Percentiles rank a stretch among this genome's conserved stretches.
Evolutionary conservation across 768 basidiomycete genomes (phyloP).

Genomic region (Suillus subalutaceus): DNA sequence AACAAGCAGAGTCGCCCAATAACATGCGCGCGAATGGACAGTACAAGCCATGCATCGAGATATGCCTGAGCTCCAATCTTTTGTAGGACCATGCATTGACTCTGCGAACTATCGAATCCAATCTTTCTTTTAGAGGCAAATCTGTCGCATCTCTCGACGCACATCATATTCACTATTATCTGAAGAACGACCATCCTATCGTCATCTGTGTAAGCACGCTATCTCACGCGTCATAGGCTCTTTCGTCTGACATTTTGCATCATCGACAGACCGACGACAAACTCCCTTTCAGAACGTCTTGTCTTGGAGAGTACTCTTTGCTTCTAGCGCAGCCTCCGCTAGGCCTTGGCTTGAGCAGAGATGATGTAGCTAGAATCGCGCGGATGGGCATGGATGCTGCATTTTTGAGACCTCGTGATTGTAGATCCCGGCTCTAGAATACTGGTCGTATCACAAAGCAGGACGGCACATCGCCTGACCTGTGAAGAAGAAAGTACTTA

Average conservation of each 20-base stretch:
- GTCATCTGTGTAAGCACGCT: conserved; percentile 65
- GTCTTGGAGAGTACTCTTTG: conserved; percentile 78
- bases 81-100: conserved; percentile 45
- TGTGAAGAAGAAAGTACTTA: background rate
- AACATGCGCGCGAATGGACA: conserved; percentile 9
- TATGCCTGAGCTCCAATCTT: conserved; percentile 81
- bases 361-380: conserved; percentile 58
- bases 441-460: background rate
- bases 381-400: conserved; percentile 57
- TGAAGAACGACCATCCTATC: conserved; percentile 65
- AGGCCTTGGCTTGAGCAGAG: conserved; percentile 68
- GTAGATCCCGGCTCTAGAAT: background rate
- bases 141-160: conserved; percentile 65
- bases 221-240: background rate
- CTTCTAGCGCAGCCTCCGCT: conserved; percentile 71
- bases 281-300: conserved; percentile 74
- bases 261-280: conserved; percentile 76
- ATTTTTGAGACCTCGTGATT: background rate
- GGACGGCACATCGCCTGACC: background rate
- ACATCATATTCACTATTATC: conserved; percentile 74
- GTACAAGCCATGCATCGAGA: conserved; percentile 68
- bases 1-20: conserved; percentile 7
- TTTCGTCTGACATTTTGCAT: conserved; percentile 4
- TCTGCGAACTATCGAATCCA: background rate
- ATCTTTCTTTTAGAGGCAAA: conserved; percentile 53